phyloP scores from a whole-genome alignment of 176 grass and related monocot species.

The Puya raimondii region DNA sequence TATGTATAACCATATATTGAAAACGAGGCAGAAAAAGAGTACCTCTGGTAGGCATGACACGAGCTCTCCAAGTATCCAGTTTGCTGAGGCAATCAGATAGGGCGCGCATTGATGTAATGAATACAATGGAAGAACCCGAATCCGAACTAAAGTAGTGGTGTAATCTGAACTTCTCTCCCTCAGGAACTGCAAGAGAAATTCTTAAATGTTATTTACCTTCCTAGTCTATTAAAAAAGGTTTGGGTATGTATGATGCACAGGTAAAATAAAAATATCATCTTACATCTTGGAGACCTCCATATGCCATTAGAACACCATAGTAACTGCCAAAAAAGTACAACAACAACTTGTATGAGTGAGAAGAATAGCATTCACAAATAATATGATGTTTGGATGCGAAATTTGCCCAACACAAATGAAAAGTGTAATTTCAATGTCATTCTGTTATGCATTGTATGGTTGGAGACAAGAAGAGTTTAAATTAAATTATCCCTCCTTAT shows the following conservation, averaged over 20 bases:
- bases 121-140: slow-evolving; percentile 77
- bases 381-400: not conserved
- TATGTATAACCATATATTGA: not conserved
- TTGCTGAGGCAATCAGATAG: slow-evolving; percentile 83
- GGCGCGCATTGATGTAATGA: slow-evolving; percentile 39
- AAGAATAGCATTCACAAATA: not conserved
- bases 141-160: slow-evolving; percentile 44
- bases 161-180: slow-evolving; percentile 53
- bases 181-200: slow-evolving; percentile 52
- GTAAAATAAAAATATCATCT: slow-evolving; percentile 16
- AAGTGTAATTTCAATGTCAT: too few relatives aligned
- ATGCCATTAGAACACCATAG: slow-evolving; percentile 88
- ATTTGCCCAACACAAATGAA: not conserved
- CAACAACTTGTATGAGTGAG: not conserved
- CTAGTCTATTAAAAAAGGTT: not conserved
- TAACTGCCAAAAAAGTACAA: slow-evolving; percentile 49
- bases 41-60: slow-evolving; percentile 64
- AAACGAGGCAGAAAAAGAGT: slow-evolving; percentile 6
- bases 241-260: not conserved
- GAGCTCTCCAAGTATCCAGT: slow-evolving; percentile 81
- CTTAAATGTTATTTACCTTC: not conserved
- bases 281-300: slow-evolving; percentile 86
- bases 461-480: too few relatives aligned
- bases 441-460: too few relatives aligned
- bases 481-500: too few relatives aligned